These are phyloP conservation scores for Calonectria pauciramosa DNA, from an alignment of 2,329 filamentous ascomycete species.

Conservation along the genomic window DNA sequence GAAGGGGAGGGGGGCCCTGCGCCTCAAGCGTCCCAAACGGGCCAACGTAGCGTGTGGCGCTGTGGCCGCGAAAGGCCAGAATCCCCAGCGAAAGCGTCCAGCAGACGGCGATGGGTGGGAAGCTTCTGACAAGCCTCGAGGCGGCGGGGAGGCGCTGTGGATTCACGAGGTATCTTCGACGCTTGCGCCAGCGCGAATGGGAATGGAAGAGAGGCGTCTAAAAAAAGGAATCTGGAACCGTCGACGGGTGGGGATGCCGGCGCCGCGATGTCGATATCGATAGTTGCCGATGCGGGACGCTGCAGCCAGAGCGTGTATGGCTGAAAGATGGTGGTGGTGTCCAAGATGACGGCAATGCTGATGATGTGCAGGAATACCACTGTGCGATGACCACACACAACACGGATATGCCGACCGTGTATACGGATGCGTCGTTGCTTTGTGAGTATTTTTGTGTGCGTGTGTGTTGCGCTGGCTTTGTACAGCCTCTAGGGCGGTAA, in stretches of 20 bases:
- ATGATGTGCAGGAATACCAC: constrained; percentile 1
- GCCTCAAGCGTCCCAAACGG: constrained; percentile 20
- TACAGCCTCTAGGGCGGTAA: neutral
- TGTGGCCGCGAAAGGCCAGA: constrained; percentile 9
- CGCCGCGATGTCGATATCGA: constrained; percentile 11
- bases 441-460: neutral
- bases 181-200: neutral
- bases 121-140: constrained; percentile 8
- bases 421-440: neutral
- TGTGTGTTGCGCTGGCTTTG: neutral
- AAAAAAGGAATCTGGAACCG: constrained; percentile 16
- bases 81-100: neutral
- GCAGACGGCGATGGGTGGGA: neutral
- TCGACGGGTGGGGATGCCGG: constrained; percentile 10
- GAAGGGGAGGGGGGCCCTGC: constrained; percentile 11
- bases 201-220: constrained; percentile 2
- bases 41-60: constrained; percentile 21
- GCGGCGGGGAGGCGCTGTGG: constrained; percentile 4
- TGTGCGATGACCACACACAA: neutral
- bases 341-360: constrained; percentile 4
- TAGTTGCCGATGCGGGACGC: constrained; percentile 6
- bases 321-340: neutral
- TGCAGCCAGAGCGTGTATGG: constrained; percentile 11
- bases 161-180: neutral
- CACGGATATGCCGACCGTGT: neutral